These are phyloP conservation scores for Suhomyces sp. DNA, from an alignment of 805 yeast species.

Conservation along the genomic window DNA sequence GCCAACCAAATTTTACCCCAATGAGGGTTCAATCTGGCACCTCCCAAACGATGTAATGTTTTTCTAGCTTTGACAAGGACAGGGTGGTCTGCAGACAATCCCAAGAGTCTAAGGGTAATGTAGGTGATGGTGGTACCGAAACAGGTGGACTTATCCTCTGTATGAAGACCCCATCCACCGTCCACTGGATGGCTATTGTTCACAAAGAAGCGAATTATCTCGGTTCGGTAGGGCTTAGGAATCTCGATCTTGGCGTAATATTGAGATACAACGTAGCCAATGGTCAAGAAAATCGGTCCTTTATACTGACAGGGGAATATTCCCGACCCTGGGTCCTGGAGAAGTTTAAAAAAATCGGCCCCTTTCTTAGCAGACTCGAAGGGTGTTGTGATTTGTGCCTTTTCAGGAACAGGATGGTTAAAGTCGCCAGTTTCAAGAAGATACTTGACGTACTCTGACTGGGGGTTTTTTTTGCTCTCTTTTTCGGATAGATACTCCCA, in stretches of 20 bases:
- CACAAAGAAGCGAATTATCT: constrained; percentile 81
- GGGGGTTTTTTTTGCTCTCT: constrained; percentile 44
- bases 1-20: constrained; percentile 98
- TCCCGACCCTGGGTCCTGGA: constrained; percentile 83
- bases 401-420: constrained; percentile 37
- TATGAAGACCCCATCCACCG: constrained; percentile 99
- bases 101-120: constrained; percentile 75
- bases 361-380: constrained; percentile 69
- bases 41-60: constrained; percentile 73
- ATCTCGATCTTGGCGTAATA: constrained; percentile 70
- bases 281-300: constrained; percentile 97
- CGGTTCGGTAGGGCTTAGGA: constrained; percentile 62
- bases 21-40: constrained; percentile 88
- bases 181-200: constrained; percentile 95
- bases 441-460: constrained; percentile 57
- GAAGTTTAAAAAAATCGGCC: constrained; percentile 59
- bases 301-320: constrained; percentile 89
- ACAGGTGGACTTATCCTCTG: constrained; percentile 89
- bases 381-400: constrained; percentile 39
- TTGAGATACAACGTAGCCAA: constrained; percentile 77
- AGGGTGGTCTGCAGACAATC: constrained; percentile 70
- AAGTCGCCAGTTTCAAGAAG: constrained; percentile 44
- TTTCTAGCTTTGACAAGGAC: constrained; percentile 74
- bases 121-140: constrained; percentile 92
- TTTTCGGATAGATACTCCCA: constrained; percentile 67